Percentiles rank a stretch among this genome's conserved stretches.
Conservation (phyloP, 768 basidiomycete genomes). For the Podaxis carcinomalis region DNA sequence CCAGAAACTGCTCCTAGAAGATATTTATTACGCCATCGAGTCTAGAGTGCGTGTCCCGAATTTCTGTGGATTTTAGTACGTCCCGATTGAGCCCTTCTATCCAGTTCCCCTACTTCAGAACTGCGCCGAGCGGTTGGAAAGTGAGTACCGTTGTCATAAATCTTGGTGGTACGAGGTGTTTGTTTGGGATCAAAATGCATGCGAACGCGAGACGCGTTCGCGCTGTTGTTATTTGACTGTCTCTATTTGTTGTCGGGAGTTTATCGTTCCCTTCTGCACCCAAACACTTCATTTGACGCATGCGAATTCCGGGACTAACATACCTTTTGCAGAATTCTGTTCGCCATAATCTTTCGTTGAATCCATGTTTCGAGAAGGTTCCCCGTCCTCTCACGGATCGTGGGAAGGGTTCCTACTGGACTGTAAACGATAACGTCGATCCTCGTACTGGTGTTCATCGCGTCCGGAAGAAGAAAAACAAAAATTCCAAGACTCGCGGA, state of each 20-base stretch:
- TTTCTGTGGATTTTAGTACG: slow-evolving; percentile 5
- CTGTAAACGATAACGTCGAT: slow-evolving; percentile 86
- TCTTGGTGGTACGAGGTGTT: slow-evolving; percentile 6
- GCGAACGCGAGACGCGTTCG: slow-evolving; percentile 43
- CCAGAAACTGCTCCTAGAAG: slow-evolving; percentile 79
- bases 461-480: slow-evolving; percentile 82
- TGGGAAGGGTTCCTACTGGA: slow-evolving; percentile 91
- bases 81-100: slow-evolving; percentile 14
- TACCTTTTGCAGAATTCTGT: slow-evolving; percentile 68
- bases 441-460: slow-evolving; percentile 87
- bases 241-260: slow-evolving; percentile 53
- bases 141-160: slow-evolving; percentile 38
- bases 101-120: slow-evolving; percentile 87
- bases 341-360: slow-evolving; percentile 85
- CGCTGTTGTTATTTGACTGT: slow-evolving; percentile 64
- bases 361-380: slow-evolving; percentile 89
- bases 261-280: slow-evolving; percentile 28
- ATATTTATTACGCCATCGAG: slow-evolving; percentile 91
- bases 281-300: slow-evolving; percentile 21
- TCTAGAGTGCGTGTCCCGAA: slow-evolving; percentile 57
- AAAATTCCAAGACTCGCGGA: slow-evolving; percentile 42
- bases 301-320: slow-evolving; percentile 24
- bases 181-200: slow-evolving; percentile 17
- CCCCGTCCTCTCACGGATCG: slow-evolving; percentile 88
- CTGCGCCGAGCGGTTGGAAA: slow-evolving; percentile 89